Evolutionary conservation across 805 yeast species (phyloP), one percentile per base, ranked within the genome.

Genomic region (Saccharomycodes ludwigii): DNA sequence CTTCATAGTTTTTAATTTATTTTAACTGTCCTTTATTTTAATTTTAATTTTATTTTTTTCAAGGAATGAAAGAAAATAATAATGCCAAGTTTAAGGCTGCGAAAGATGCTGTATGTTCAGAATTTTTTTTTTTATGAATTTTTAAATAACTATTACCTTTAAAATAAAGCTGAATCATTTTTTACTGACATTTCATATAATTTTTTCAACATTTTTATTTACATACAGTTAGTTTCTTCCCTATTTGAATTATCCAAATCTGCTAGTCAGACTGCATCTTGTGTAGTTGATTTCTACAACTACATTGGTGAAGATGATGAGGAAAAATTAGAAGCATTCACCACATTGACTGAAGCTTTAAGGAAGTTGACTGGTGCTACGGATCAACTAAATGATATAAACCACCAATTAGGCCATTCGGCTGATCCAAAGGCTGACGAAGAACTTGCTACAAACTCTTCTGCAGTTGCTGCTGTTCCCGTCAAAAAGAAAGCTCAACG

Each of bases 181-280:
- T n/a, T n/a, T n/a, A n/a, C n/a, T n/a, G n/a, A n/a, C n/a, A n/a
- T n/a, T n/a, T n/a, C n/a, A n/a, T n/a, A n/a, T n/a, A n/a, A n/a
- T 31, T 13, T 7, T 20, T 18, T 20, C 18, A 14, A 18, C 6
- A 24, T 25, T 16, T 18, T 27, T 25, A 31, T 43, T 41, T 37
- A 35, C 43, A 38, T 27, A 12, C 31, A 73, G 76, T 69, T 79
- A 22, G 85, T 85, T 36, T 70, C 91, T 24, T 73, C 94, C 1
- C 67, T 85, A 38, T 79, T 76, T 47, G 86, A 80, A 50, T 69
- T 85, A 34, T 74, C 91, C 27, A 82, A 76, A 48, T 84, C 93
- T n/a, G 88, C 95, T 22, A 73, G 70, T 40, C 86, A 79, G 35
- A 83, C 88, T 32, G 83, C 94, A 18, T 58, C 73, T 20, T 88